Evolutionary conservation across 129 eudicot species (phyloP).

Genomic region (Daucus carota): DH1_v3.0 NC_030389.2:45673501-45674000

Average conservation of each 20-base stretch:
- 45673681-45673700: slow-evolving; percentile 72
- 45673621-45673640: slow-evolving; percentile 37
- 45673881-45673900: slow-evolving; percentile 88
- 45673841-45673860: slow-evolving; percentile 49
- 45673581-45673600: neutral
- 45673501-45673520: neutral
- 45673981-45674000: slow-evolving; percentile 88
- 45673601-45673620: slow-evolving; percentile 5
- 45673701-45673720: slow-evolving; percentile 47
- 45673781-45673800: slow-evolving; percentile 9
- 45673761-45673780: slow-evolving; percentile 30
- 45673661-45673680: slow-evolving; percentile 96
- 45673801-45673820: slow-evolving; percentile 2
- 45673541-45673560: neutral
- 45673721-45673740: slow-evolving; percentile 26
- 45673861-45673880: slow-evolving; percentile 52
- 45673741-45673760: slow-evolving; percentile 37
- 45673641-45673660: slow-evolving; percentile 97
- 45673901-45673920: slow-evolving; percentile 88
- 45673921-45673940: slow-evolving; percentile 81
- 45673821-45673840: slow-evolving; percentile 37
- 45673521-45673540: neutral
- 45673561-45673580: neutral
- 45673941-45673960: slow-evolving; percentile 80
- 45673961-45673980: slow-evolving; percentile 65